These are phyloP conservation scores for Kandelia obovata DNA, from an alignment of 345 rosid species.

Conservation along the genomic window DNA sequence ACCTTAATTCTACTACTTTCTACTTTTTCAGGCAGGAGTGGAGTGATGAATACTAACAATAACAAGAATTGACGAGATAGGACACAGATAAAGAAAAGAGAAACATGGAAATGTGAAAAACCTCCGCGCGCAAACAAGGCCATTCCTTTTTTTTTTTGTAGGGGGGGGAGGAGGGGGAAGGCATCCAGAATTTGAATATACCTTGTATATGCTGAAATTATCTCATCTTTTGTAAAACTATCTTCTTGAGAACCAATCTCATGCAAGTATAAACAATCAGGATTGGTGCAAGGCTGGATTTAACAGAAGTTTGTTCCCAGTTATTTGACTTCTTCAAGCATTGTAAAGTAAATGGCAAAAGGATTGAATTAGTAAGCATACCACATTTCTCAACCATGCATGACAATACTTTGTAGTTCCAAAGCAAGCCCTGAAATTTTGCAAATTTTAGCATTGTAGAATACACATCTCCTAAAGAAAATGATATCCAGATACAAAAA, in stretches of 20 bases:
- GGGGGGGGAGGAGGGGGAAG: no score
- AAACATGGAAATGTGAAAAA: no score
- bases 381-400: conserved; percentile 96
- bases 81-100: no score
- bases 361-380: conserved; percentile 19
- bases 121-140: no score
- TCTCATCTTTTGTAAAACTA: conserved; percentile 94
- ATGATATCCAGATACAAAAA: not conserved
- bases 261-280: conserved; percentile 92
- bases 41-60: no score
- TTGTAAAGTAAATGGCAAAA: not conserved
- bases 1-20: no score
- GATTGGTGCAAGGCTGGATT: conserved; percentile 82
- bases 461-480: conserved; percentile 3
- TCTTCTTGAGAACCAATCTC: conserved; percentile 91
- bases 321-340: not conserved
- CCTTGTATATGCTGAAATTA: conserved; percentile 83
- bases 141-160: no score
- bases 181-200: conserved; percentile 18
- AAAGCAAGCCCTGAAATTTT: conserved; percentile 73
- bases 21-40: no score
- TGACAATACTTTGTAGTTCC: conserved; percentile 97
- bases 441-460: conserved; percentile 9
- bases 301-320: conserved; percentile 17
- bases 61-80: no score